A percentile compares a stretch with the other conserved stretches of the same genome.
Conservation (phyloP, 1,284 basidiomycete genomes). For the Taiwanofungus camphoratus region DNA sequence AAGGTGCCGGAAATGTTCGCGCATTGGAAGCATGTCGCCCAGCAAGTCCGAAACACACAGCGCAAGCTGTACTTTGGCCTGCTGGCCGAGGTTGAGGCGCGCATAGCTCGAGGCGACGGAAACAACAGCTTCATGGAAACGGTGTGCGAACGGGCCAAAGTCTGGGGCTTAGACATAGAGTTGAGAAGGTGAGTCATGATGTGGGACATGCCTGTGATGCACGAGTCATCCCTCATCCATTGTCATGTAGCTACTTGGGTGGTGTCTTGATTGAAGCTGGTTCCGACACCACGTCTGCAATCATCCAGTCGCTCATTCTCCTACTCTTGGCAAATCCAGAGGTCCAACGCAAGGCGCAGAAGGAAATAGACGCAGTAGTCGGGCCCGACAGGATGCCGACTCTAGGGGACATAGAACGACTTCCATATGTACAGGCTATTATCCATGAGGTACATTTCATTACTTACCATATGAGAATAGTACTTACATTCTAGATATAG, state of each 20-base stretch:
- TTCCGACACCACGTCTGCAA: slow-evolving; percentile 25
- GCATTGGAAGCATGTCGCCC: slow-evolving; percentile 26
- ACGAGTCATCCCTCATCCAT: no score
- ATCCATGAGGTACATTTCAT: no score
- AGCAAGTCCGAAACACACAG: slow-evolving; percentile 20
- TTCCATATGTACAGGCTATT: slow-evolving; percentile 29
- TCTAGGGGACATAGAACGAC: slow-evolving; percentile 23
- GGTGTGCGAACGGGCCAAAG: slow-evolving; percentile 6
- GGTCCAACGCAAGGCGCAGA: slow-evolving; percentile 27
- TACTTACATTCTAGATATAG: no score
- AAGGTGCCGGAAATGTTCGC: slow-evolving; percentile 30
- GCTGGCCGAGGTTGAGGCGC: slow-evolving; percentile 10
- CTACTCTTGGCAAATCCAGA: slow-evolving; percentile 28
- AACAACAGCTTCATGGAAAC: slow-evolving; percentile 15
- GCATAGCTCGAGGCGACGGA: slow-evolving; percentile 4
- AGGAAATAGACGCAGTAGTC: slow-evolving; percentile 31
- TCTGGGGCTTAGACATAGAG: slow-evolving; percentile 6
- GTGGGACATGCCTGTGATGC: slow-evolving; percentile 25
- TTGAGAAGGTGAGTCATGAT: slow-evolving; percentile 17
- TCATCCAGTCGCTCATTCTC: slow-evolving; percentile 25
- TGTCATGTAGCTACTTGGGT: no score
- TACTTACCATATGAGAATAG: no score
- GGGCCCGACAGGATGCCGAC: slow-evolving; percentile 24
- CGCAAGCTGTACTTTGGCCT: slow-evolving; percentile 20
- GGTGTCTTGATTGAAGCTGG: slow-evolving; percentile 22